phyloP scores from a whole-genome alignment of 768 basidiomycete genomes.

The Pholiota conissans region DNA sequence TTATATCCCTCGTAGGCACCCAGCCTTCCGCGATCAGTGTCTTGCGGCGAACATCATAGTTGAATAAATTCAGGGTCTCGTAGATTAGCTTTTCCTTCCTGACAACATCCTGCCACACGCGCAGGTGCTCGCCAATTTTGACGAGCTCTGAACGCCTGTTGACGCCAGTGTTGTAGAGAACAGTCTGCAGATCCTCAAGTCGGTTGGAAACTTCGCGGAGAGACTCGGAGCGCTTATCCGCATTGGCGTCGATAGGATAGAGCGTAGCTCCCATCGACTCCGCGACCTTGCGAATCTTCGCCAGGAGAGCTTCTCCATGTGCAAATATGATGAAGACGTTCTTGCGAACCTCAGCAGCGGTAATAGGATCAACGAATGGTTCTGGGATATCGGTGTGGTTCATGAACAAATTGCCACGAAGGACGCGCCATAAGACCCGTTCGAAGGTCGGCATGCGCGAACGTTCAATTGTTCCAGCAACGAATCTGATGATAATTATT shows the following conservation, averaged over 20 bases:
- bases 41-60: slow-evolving; percentile 91
- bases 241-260: slow-evolving; percentile 94
- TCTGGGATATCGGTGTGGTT: slow-evolving; percentile 95
- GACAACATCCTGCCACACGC: slow-evolving; percentile 93
- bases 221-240: slow-evolving; percentile 88
- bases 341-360: slow-evolving; percentile 85
- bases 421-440: slow-evolving; percentile 95
- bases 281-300: slow-evolving; percentile 97
- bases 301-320: slow-evolving; percentile 87
- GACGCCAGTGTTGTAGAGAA: slow-evolving; percentile 85
- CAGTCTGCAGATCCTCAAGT: slow-evolving; percentile 87
- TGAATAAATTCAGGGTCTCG: slow-evolving; percentile 93
- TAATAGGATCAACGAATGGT: slow-evolving; percentile 86
- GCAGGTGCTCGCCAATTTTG: slow-evolving; percentile 80
- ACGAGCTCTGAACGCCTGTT: slow-evolving; percentile 82
- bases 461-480: slow-evolving; percentile 95
- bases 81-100: slow-evolving; percentile 95
- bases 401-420: slow-evolving; percentile 98
- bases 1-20: slow-evolving; percentile 93
- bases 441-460: slow-evolving; percentile 91
- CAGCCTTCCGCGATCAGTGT: slow-evolving; percentile 97
- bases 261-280: slow-evolving; percentile 99
- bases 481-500: slow-evolving; percentile 62
- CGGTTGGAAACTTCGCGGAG: slow-evolving; percentile 86
- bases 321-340: slow-evolving; percentile 99